These are phyloP conservation scores for Plenodomus tracheiphilus DNA, from an alignment of 2,329 filamentous ascomycete genomes.

Conservation along the genomic window DNA sequence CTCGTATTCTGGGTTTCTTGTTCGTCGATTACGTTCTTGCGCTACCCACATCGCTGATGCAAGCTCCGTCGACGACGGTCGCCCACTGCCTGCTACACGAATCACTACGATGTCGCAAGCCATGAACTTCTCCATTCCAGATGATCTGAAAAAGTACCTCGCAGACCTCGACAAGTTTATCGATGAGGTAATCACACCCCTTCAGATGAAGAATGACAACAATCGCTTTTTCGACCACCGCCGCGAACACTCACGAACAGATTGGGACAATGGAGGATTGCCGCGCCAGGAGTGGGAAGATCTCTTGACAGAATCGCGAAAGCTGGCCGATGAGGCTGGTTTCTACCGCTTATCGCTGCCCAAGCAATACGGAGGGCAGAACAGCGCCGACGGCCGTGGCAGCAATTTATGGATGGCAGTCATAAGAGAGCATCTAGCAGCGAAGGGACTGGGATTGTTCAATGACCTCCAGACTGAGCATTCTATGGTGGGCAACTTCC, in stretches of 20 bases:
- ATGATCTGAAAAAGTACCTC: slow-evolving; percentile 54
- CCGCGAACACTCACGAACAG: slow-evolving; percentile 63
- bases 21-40: not conserved
- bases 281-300: slow-evolving; percentile 63
- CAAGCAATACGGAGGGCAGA: slow-evolving; percentile 58
- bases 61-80: not conserved
- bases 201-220: slow-evolving; percentile 62
- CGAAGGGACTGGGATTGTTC: slow-evolving; percentile 62
- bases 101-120: slow-evolving; percentile 1
- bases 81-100: not conserved
- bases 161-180: slow-evolving; percentile 62
- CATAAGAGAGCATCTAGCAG: slow-evolving; percentile 62
- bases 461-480: slow-evolving; percentile 69
- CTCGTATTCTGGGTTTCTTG: slow-evolving; percentile 7
- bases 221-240: slow-evolving; percentile 68
- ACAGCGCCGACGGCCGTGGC: slow-evolving; percentile 47
- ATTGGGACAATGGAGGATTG: slow-evolving; percentile 62
- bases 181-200: slow-evolving; percentile 55
- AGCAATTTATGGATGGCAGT: slow-evolving; percentile 67
- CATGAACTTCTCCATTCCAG: slow-evolving; percentile 56
- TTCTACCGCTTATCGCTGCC: slow-evolving; percentile 65
- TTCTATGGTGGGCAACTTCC: slow-evolving; percentile 65
- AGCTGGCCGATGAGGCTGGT: slow-evolving; percentile 61
- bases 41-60: slow-evolving; percentile 9
- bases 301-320: slow-evolving; percentile 54